Conservation (phyloP, 768 basidiomycete species). For the Dioszegia hungarica region DNA sequence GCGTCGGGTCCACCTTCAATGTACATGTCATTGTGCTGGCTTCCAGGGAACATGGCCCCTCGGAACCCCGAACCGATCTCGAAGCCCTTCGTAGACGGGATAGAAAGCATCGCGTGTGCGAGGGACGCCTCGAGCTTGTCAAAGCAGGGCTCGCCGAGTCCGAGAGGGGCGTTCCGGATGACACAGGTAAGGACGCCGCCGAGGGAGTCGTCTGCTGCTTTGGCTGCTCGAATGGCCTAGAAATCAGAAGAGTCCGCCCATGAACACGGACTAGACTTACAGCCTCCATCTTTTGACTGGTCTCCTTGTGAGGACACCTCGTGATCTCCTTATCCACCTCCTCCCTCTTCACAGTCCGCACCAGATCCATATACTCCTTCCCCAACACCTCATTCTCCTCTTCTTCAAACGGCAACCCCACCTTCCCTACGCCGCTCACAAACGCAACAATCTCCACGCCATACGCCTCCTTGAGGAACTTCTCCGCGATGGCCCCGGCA, state of each 20-base stretch:
- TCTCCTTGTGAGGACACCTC: constrained; percentile 84
- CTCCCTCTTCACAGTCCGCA: constrained; percentile 73
- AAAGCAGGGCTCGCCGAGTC: constrained; percentile 94
- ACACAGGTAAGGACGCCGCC: constrained; percentile 98
- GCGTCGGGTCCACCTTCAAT: constrained; percentile 56
- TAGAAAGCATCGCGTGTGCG: constrained; percentile 96
- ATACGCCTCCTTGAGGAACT: constrained; percentile 77
- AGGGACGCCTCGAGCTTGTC: constrained; percentile 96
- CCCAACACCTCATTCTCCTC: constrained; percentile 68
- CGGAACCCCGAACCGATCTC: constrained; percentile 96
- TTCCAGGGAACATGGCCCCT: constrained; percentile 88
- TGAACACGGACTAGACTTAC: constrained; percentile 54
- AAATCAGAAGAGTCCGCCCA: background rate
- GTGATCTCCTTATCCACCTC: constrained; percentile 82
- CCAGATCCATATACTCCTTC: constrained; percentile 73
- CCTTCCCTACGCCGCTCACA: constrained; percentile 91
- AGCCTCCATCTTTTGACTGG: constrained; percentile 84
- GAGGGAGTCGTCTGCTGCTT: constrained; percentile 84
- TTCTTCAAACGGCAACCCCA: constrained; percentile 63
- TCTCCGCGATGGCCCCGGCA: constrained; percentile 96
- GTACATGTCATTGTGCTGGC: constrained; percentile 89
- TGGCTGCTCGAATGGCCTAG: constrained; percentile 91
- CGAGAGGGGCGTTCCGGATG: constrained; percentile 80
- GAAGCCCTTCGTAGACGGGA: constrained; percentile 96
- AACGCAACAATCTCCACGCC: constrained; percentile 96